phyloP scores from a whole-genome alignment of 805 yeast genomes.

The Starmerella cellae region DNA sequence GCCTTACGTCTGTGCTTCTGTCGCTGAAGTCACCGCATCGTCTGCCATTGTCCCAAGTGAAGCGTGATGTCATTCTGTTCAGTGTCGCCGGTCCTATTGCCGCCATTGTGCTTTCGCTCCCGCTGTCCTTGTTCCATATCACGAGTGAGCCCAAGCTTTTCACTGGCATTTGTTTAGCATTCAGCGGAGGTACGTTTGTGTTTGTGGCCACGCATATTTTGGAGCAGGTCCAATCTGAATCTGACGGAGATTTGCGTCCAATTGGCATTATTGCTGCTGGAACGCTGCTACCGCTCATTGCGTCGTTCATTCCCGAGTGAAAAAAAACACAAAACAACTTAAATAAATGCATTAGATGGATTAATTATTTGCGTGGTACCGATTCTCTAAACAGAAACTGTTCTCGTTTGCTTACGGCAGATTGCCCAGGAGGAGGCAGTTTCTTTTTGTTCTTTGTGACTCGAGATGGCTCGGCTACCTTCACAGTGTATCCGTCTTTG shows the following conservation, averaged over 20 bases:
- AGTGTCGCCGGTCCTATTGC: conserved; percentile 50
- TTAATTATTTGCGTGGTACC: conserved; percentile 12
- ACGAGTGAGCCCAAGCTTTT: conserved; percentile 22
- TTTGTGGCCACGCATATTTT: conserved; percentile 55
- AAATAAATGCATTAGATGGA: not conserved
- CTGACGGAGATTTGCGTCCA: not conserved
- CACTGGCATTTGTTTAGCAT: conserved; percentile 41
- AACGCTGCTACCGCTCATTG: conserved; percentile 16
- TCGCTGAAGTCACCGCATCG: conserved; percentile 22
- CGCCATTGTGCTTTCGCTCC: conserved; percentile 39
- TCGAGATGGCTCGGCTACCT: conserved; percentile 15
- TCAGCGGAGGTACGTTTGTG: conserved; percentile 61
- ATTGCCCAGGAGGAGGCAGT: conserved; percentile 23
- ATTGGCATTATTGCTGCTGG: conserved; percentile 13
- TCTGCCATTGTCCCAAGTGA: conserved; percentile 9
- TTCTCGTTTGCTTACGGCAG: conserved; percentile 18
- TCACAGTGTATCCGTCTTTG: conserved; percentile 21
- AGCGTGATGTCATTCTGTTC: conserved; percentile 40
- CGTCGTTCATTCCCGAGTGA: conserved; percentile 17
- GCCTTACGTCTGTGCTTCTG: conserved; percentile 43
- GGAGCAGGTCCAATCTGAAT: not conserved
- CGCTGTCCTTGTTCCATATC: conserved; percentile 21
- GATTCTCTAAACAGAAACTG: conserved; percentile 22
- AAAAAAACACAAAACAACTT: too few relatives aligned
- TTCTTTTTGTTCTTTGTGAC: conserved; percentile 11